These are phyloP conservation scores for Globisporangium heterothallicum DNA, from an alignment of 352 stramenopile genomes.

Conservation along the genomic window DNA sequence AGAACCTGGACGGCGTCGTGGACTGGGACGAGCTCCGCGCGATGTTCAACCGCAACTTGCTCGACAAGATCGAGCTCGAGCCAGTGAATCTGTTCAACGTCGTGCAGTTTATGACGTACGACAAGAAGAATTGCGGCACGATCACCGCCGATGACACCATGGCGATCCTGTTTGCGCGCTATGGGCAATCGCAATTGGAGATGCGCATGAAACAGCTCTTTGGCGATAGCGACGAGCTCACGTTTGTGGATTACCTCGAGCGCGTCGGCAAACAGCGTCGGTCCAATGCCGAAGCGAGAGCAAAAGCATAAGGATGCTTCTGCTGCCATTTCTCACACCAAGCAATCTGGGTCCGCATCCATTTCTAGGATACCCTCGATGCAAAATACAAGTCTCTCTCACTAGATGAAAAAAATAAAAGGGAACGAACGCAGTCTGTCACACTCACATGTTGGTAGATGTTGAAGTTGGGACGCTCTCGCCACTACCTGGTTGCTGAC, in stretches of 20 bases:
- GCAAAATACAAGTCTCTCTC: too few relatives aligned
- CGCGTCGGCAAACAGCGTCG: constrained; percentile 69
- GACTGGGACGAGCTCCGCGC: constrained; percentile 94
- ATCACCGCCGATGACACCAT: constrained; percentile 98
- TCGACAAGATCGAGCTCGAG: constrained; percentile 94
- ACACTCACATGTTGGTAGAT: too few relatives aligned
- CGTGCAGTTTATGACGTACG: constrained; percentile 97
- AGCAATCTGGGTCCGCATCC: too few relatives aligned
- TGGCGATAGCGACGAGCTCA: constrained; percentile 79
- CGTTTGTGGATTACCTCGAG: constrained; percentile 77
- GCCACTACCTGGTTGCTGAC: too few relatives aligned
- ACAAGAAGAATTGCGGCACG: constrained; percentile 91
- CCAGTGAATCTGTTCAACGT: constrained; percentile 95
- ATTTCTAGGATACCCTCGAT: too few relatives aligned
- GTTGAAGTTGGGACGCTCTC: too few relatives aligned
- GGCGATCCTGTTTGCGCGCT: constrained; percentile 95
- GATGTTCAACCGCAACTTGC: constrained; percentile 96
- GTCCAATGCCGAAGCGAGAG: constrained; percentile 46
- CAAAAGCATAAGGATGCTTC: constrained; percentile 46
- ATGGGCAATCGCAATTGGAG: constrained; percentile 85
- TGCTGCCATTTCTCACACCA: constrained; percentile 4
- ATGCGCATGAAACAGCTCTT: constrained; percentile 91
- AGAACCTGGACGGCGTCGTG: constrained; percentile 93
- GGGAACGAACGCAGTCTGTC: too few relatives aligned
- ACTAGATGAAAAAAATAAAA: too few relatives aligned